Percentiles rank a stretch among this genome's conserved stretches.
These are phyloP conservation scores for Candida ficus DNA, from an alignment of 805 yeast genomes.

Conservation along the genomic window DNA sequence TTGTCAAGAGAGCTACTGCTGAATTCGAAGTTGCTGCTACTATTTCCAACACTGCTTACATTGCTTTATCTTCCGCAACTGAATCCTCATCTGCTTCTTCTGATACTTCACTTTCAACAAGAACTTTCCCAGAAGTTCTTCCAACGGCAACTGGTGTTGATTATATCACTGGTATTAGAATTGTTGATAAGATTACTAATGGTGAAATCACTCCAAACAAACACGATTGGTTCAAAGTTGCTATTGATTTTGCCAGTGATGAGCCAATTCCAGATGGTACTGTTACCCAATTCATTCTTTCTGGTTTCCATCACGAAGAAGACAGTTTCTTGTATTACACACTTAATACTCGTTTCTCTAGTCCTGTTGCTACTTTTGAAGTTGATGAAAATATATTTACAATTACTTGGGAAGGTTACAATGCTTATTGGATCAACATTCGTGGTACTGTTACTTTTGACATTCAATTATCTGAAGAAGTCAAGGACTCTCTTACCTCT, in stretches of 20 bases:
- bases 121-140: slow-evolving; percentile 2
- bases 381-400: background rate
- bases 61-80: background rate
- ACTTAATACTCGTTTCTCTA: background rate
- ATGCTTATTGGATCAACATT: slow-evolving; percentile 4
- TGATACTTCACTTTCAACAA: background rate
- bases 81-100: background rate
- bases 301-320: slow-evolving; percentile 7
- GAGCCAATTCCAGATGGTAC: slow-evolving; percentile 8
- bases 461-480: slow-evolving; percentile 1
- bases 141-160: slow-evolving; percentile 7
- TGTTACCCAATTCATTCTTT: slow-evolving; percentile 4
- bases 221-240: slow-evolving; percentile 4
- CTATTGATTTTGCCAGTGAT: slow-evolving; percentile 2
- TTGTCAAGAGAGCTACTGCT: too few relatives aligned
- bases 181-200: slow-evolving; percentile 4
- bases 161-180: slow-evolving; percentile 4
- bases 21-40: too few relatives aligned
- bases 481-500: background rate
- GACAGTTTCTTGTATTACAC: too few relatives aligned
- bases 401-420: slow-evolving; percentile 4
- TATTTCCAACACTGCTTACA: too few relatives aligned
- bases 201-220: background rate
- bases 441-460: slow-evolving; percentile 6
- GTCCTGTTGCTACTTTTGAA: background rate